These are phyloP conservation scores for Leccinum imitatum DNA, from an alignment of 768 basidiomycete genomes.

Conservation along the genomic window DNA sequence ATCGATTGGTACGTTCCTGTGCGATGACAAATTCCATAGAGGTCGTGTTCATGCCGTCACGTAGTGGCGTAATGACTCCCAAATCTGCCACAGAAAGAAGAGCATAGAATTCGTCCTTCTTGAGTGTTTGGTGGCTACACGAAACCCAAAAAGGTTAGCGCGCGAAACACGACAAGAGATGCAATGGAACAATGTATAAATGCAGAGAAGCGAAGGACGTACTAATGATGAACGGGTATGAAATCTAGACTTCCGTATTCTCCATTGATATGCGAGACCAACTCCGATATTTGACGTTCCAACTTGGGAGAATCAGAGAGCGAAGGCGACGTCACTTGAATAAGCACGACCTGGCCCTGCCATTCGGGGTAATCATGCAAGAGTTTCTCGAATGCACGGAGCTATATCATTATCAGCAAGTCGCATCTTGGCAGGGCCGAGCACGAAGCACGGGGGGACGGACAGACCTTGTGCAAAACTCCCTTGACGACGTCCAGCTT, in stretches of 20 bases:
- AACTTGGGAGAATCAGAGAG: slow-evolving; percentile 91
- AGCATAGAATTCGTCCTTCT: slow-evolving; percentile 98
- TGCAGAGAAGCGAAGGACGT: slow-evolving; percentile 34
- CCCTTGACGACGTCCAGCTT: slow-evolving; percentile 99
- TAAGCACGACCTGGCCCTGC: slow-evolving; percentile 85
- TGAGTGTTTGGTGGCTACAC: slow-evolving; percentile 89
- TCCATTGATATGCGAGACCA: slow-evolving; percentile 94
- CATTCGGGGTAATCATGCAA: slow-evolving; percentile 93
- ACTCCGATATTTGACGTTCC: slow-evolving; percentile 89
- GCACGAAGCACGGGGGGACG: slow-evolving; percentile 30
- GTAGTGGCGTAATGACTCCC: slow-evolving; percentile 90
- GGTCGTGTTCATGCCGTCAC: slow-evolving; percentile 99
- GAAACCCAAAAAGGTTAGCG: not conserved
- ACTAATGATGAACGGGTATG: slow-evolving; percentile 98
- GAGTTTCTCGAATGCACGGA: slow-evolving; percentile 94
- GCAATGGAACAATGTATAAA: not conserved
- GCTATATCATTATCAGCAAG: slow-evolving; percentile 39
- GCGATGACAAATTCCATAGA: slow-evolving; percentile 98
- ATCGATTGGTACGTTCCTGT: slow-evolving; percentile 79
- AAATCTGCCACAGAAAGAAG: slow-evolving; percentile 91
- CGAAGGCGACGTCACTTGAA: slow-evolving; percentile 86
- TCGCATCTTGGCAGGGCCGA: not conserved
- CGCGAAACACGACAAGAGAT: not conserved
- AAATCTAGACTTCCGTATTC: slow-evolving; percentile 94
- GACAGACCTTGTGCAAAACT: slow-evolving; percentile 88